These are phyloP conservation scores for Elaeagnus macrophylla DNA, from an alignment of 306 rosid genomes.

Conservation along the genomic window DNA sequence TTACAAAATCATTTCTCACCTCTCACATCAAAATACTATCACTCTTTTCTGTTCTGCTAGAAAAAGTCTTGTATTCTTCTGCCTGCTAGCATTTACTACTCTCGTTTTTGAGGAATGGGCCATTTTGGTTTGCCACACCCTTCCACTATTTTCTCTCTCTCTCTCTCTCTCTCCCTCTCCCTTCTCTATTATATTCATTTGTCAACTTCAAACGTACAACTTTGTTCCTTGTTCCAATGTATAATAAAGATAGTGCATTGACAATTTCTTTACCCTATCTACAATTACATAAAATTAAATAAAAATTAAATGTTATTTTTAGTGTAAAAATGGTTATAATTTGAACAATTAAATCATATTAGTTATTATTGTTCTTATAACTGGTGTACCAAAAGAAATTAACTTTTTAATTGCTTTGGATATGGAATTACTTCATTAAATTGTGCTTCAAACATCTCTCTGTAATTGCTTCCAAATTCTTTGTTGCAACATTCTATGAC, in stretches of 20 bases:
- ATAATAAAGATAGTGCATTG: background rate
- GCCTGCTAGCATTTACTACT: constrained; percentile 43
- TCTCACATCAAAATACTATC: constrained; percentile 32
- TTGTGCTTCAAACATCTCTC: too few relatives aligned
- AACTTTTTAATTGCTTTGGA: too few relatives aligned
- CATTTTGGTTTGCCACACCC: constrained; percentile 20
- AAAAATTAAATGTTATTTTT: too few relatives aligned
- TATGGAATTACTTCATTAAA: too few relatives aligned
- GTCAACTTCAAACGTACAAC: constrained; percentile 37
- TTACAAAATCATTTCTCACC: constrained; percentile 72
- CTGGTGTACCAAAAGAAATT: too few relatives aligned
- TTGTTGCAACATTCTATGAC: too few relatives aligned
- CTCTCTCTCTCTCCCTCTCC: constrained; percentile 7
- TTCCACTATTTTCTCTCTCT: constrained; percentile 1
- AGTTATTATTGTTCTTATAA: too few relatives aligned
- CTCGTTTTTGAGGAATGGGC: constrained; percentile 34
- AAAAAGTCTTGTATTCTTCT: constrained; percentile 35
- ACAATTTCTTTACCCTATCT: background rate
- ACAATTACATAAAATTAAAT: too few relatives aligned
- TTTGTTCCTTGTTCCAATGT: constrained; percentile 29
- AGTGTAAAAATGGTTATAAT: too few relatives aligned
- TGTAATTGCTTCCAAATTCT: too few relatives aligned
- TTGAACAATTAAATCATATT: too few relatives aligned
- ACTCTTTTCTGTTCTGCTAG: constrained; percentile 37
- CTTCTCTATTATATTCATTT: background rate